Evolutionary conservation across 305 asterid species (phyloP), one percentile per base, ranked within the genome.

Genomic region (Plantago rigida): DNA sequence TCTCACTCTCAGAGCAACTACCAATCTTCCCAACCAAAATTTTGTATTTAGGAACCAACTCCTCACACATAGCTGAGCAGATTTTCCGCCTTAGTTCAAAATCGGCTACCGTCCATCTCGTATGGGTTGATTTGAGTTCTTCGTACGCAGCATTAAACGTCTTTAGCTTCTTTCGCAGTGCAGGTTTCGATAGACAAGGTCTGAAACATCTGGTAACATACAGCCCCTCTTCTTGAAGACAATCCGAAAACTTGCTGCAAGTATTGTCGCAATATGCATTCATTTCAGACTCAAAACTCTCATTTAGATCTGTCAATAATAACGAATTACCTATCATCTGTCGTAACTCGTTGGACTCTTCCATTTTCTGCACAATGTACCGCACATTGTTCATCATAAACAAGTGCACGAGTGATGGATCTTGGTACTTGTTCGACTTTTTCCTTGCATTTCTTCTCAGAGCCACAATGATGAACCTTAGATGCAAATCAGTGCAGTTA

Each of bases 381-480:
- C 71, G 75, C 8, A 85, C n/a, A 45, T 85, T 85, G 82, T 83
- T 85, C 84, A 79, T 72, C 73, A 71, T 15, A 72, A 78, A 82
- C 73, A 84, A 52, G 3, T 74, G 65, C 7, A 74, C 69, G 9
- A 77, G 17, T 10, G 62, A 46, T 26, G 68, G 55, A 55, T 82
- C 73, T 12, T 51, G 3, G 67, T 66, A 70, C 17, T 3, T 1
- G 15, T 34, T 22, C 31, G 77, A 54, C 59, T 82, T 85, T 5
- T 15, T 59, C 47, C 67, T 52, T 29, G 82, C 60, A 52, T 80
- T 85, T 13, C 41, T 51, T 58, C 59, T 69, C 13, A 85, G 41
- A 62, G 71, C 69, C 26, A 63, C 69, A 3, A 82, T 24, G 69
- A 79, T 80, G 78, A 79, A 56, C 42, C 74, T 64, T 76, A 85